phyloP scores from a whole-genome alignment of 2,329 filamentous ascomycete species.

The Escovopsis sp. region DNA sequence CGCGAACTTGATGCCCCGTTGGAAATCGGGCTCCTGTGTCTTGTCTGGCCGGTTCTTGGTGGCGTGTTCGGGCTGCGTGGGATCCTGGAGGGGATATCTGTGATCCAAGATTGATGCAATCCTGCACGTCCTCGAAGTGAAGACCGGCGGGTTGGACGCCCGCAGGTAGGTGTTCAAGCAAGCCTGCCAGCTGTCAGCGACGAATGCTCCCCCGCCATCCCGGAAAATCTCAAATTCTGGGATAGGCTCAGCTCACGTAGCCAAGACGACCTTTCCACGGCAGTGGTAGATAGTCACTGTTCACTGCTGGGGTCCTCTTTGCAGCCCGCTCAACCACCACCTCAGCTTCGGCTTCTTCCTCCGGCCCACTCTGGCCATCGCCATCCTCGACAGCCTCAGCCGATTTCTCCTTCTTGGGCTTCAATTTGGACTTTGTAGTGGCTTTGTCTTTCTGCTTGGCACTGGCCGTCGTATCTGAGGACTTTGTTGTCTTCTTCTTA shows the following conservation, averaged over 20 bases:
- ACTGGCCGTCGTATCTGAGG: neutral
- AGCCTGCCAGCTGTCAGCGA: conserved; percentile 33
- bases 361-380: conserved; percentile 9
- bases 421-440: neutral
- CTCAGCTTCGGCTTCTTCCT: conserved; percentile 8
- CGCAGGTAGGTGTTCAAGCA: conserved; percentile 89
- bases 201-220: no score
- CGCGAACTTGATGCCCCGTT: conserved; percentile 56
- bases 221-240: conserved; percentile 3
- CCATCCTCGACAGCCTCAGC: conserved; percentile 11
- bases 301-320: conserved; percentile 54
- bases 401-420: neutral
- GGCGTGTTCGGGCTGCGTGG: conserved; percentile 59
- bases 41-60: conserved; percentile 80
- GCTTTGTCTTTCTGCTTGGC: neutral
- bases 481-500: neutral
- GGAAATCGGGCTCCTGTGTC: conserved; percentile 47
- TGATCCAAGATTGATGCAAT: conserved; percentile 85
- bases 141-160: conserved; percentile 65
- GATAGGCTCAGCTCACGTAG: conserved; percentile 46
- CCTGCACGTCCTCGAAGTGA: conserved; percentile 80
- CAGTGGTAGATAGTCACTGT: conserved; percentile 69
- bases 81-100: conserved; percentile 63
- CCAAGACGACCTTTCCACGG: conserved; percentile 84
- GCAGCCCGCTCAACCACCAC: conserved; percentile 20